A percentile compares a stretch with the other conserved stretches of the same genome.
These are phyloP conservation scores for Saccharomyces hybrid DNA, from an alignment of 1,139 yeast species.

Conservation along the genomic window DNA sequence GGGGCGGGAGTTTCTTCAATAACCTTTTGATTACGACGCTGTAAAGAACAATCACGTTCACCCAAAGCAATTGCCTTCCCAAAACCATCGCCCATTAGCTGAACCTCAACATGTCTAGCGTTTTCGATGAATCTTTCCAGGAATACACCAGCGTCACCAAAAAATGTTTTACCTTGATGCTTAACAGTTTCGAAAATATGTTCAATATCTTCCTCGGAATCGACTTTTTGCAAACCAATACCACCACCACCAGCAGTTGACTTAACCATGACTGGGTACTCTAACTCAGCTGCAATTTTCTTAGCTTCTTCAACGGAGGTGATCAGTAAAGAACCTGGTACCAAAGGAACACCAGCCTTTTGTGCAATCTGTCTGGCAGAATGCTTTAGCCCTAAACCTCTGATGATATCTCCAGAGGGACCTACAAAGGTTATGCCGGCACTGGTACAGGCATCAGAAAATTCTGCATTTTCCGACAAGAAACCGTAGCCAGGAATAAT, in stretches of 20 bases:
- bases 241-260: constrained; percentile 99
- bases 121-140: constrained; percentile 88
- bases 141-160: constrained; percentile 93
- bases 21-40: constrained; percentile 92
- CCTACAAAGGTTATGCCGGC: constrained; percentile 92
- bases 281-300: constrained; percentile 65
- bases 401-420: constrained; percentile 87
- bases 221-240: constrained; percentile 91
- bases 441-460: constrained; percentile 74
- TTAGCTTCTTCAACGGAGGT: constrained; percentile 64
- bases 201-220: constrained; percentile 68
- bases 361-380: constrained; percentile 92
- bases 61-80: constrained; percentile 92
- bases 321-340: constrained; percentile 87
- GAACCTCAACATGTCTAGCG: constrained; percentile 94
- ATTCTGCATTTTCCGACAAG: constrained; percentile 91
- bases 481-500: constrained; percentile 97
- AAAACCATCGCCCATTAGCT: constrained; percentile 90
- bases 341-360: constrained; percentile 84
- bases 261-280: constrained; percentile 91
- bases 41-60: constrained; percentile 95
- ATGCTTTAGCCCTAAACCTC: constrained; percentile 86
- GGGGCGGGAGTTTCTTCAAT: constrained; percentile 99
- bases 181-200: constrained; percentile 82
- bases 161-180: constrained; percentile 87